A percentile compares a stretch with the other conserved stretches of the same genome.
Evolutionary conservation across 2,329 filamentous ascomycete genomes (phyloP).

Genomic region (Trichoderma afroharzianum): DNA sequence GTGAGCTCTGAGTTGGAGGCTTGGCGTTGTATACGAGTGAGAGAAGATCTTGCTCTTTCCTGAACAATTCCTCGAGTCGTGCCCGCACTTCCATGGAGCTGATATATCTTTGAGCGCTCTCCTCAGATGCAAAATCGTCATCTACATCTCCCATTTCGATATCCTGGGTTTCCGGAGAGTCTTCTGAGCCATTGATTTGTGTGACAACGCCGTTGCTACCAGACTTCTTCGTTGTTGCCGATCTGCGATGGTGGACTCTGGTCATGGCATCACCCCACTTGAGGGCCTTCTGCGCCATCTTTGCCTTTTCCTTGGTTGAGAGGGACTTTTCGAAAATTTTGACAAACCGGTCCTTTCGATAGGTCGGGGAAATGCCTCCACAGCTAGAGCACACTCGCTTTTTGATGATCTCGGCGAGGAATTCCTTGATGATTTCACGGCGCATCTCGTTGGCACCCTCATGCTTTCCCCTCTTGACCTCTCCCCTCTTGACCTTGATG

Average conservation of each 20-base stretch:
- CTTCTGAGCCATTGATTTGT: constrained; percentile 42
- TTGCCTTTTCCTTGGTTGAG: constrained; percentile 67
- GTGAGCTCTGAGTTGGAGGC: constrained; percentile 54
- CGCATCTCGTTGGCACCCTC: constrained; percentile 78
- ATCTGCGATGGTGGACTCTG: constrained; percentile 29
- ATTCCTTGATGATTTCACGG: constrained; percentile 72
- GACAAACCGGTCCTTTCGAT: constrained; percentile 83
- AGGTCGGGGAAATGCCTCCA: constrained; percentile 71
- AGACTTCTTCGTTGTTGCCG: constrained; percentile 43
- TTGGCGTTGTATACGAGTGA: constrained; percentile 80
- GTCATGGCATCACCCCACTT: constrained; percentile 68
- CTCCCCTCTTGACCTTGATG: constrained; percentile 48
- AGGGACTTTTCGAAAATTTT: constrained; percentile 91
- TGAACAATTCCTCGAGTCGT: constrained; percentile 73
- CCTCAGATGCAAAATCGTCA: neutral
- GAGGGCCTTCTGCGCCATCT: constrained; percentile 68
- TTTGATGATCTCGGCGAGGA: constrained; percentile 69
- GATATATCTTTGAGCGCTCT: constrained; percentile 64
- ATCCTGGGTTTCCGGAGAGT: constrained; percentile 38
- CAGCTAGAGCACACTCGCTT: constrained; percentile 66
- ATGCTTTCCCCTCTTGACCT: constrained; percentile 65
- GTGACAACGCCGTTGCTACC: constrained; percentile 64
- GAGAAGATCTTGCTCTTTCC: constrained; percentile 81
- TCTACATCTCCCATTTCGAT: constrained; percentile 32
- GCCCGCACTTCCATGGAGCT: constrained; percentile 80